Evolutionary conservation across 805 yeast species (phyloP), one percentile per base, ranked within the genome.

Genomic region (Metschnikowia chrysomelidarum): DNA sequence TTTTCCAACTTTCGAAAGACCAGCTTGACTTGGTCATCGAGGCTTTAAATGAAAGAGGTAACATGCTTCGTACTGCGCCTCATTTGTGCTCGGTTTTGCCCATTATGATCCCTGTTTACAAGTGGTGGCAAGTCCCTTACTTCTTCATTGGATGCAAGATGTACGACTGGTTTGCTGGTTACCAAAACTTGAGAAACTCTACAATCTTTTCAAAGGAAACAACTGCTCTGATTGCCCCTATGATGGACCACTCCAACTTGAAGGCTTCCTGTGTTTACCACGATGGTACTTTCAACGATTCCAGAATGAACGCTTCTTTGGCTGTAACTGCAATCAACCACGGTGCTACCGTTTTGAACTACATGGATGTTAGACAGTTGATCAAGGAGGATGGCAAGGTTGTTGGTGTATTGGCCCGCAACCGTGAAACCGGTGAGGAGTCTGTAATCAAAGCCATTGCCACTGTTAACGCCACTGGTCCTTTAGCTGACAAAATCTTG

Each of bases 71-170:
- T 54, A 87, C 91, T 47, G 97, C 97, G 24, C 97, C 97, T 30
- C 96, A 91, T 62, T 75, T 89, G 50, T 79, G 88, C 45, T 69
- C 82, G 40, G 79, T 91, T 32, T 73, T 89, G 49, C 97, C 98
- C 23, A 89, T 89, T 52, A 78, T 87, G 83, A 87, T 89, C 52
- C 98, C 98, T n/a, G 89, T 89, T 40, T 89, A 91, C 73, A 79
- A 79, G 55, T 86, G 87, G 76, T 89, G 96, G 96, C 95, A 88
- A 69, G 76, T 87, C 35, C 97, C 97, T 28, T 89, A 89, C 69
- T 87, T 84, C 69, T 89, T 83, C 66, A 80, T 76, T 25, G 98
- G 98, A 41, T 85, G 93, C 57, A 84, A 87, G 62, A 71, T 83
- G 76, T 89, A 89, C 67, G 98, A 89, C 63, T 66, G 89, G 63